Conservation (phyloP, 2,329 filamentous ascomycete genomes). For the Fusarium sarcochroum region DNA sequence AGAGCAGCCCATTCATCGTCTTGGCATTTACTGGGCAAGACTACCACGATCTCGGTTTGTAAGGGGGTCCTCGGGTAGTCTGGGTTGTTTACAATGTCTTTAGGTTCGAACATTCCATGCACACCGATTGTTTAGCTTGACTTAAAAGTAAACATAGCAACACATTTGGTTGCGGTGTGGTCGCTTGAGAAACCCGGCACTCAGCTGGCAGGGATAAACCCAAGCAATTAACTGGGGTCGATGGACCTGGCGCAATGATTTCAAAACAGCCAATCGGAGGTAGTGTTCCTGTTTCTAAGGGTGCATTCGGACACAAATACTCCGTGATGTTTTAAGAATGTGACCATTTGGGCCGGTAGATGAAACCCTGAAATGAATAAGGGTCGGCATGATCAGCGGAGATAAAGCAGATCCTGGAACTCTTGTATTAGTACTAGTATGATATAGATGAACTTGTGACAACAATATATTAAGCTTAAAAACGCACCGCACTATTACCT, state of each 20-base stretch:
- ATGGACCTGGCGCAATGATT: background rate
- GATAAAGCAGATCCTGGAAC: conserved; percentile 17
- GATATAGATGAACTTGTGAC: background rate
- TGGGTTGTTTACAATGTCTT: no score
- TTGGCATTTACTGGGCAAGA: background rate
- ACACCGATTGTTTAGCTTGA: no score
- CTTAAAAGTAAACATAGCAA: background rate
- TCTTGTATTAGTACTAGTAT: background rate
- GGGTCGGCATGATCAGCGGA: conserved; percentile 5
- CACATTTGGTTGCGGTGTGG: background rate
- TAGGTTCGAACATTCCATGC: no score
- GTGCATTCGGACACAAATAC: conserved; percentile 11
- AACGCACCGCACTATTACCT: background rate
- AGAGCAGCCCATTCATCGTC: background rate
- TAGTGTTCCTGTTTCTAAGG: background rate
- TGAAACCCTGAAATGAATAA: conserved; percentile 25
- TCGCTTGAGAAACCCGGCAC: conserved; percentile 6
- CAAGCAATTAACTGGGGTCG: background rate
- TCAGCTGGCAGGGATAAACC: background rate
- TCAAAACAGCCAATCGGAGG: conserved; percentile 14
- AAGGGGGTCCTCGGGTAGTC: no score
- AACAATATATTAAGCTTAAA: background rate
- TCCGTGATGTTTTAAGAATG: conserved; percentile 25
- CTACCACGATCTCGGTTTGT: background rate
- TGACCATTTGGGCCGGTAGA: conserved; percentile 9